These are phyloP conservation scores for Babesia bovis DNA, from an alignment of 169 alveolate species.

Conservation along the genomic window DNA sequence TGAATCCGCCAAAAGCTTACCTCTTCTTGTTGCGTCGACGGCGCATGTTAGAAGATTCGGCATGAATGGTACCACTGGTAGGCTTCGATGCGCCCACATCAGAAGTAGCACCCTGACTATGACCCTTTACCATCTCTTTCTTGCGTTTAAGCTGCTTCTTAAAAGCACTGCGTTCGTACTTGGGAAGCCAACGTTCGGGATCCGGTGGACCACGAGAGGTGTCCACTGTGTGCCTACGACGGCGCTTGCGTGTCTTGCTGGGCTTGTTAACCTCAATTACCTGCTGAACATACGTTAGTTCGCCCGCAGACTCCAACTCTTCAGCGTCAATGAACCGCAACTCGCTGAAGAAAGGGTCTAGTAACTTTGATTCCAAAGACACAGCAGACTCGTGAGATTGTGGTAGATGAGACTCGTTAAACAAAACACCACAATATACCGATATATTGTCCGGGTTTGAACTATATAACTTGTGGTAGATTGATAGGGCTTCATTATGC, in stretches of 20 bases:
- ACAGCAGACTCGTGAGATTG: neutral
- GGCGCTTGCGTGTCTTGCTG: constrained; percentile 5
- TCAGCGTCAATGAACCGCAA: constrained; percentile 63
- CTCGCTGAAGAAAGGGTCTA: constrained; percentile 28
- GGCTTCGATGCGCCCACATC: constrained; percentile 36
- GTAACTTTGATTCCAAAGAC: neutral
- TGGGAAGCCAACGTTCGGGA: constrained; percentile 69
- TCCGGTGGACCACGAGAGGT: constrained; percentile 43
- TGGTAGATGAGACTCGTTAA: constrained; percentile 37
- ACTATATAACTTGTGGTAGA: constrained; percentile 2
- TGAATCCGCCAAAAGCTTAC: no score
- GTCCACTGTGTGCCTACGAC: constrained; percentile 12
- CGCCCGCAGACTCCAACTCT: constrained; percentile 56
- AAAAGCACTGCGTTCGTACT: constrained; percentile 39
- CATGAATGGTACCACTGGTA: constrained; percentile 46
- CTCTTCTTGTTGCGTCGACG: constrained; percentile 44
- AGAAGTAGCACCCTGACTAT: constrained; percentile 55
- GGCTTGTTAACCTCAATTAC: constrained; percentile 23
- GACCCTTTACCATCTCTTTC: constrained; percentile 56
- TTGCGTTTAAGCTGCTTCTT: constrained; percentile 56
- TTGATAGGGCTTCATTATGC: constrained; percentile 28
- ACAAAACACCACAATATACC: constrained; percentile 44
- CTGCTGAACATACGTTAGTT: neutral
- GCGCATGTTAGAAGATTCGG: constrained; percentile 6
- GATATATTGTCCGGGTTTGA: neutral